Percentiles rank a stretch among this genome's conserved stretches.
phyloP scores from a whole-genome alignment of 345 rosid species.

The Aegle marmelos region DNA sequence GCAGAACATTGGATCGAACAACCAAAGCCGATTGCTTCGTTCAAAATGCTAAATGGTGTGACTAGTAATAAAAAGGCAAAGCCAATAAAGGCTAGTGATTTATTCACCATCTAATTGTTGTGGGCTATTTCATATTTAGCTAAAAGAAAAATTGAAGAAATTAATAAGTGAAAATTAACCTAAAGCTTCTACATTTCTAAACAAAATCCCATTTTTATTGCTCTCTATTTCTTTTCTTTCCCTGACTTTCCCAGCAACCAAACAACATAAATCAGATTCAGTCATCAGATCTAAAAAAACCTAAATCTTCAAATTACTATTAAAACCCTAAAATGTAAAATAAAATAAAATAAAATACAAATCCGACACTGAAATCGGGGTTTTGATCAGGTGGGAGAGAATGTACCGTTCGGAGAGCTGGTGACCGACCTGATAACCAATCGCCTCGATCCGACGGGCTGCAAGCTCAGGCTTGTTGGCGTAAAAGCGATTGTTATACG shows the following conservation, averaged over 20 bases:
- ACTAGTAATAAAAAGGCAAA: background rate
- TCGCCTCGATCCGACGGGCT: conserved; percentile 98
- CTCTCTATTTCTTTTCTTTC: background rate
- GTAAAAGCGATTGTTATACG: conserved; percentile 78
- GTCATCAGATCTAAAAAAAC: background rate
- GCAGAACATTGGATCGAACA: background rate
- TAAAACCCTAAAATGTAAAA: background rate
- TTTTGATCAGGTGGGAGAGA: conserved; percentile 1
- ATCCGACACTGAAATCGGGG: background rate
- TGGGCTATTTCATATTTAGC: background rate
- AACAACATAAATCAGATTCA: conserved; percentile 1
- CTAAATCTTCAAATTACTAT: background rate
- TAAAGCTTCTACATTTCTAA: background rate
- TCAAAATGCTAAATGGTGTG: background rate
- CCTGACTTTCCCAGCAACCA: conserved; percentile 14
- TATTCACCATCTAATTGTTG: background rate
- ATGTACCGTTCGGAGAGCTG: conserved; percentile 96
- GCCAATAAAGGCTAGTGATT: background rate
- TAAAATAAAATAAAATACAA: background rate
- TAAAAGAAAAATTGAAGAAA: background rate
- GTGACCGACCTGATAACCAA: conserved; percentile 98
- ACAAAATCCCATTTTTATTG: background rate
- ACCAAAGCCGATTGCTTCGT: background rate
- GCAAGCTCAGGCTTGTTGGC: conserved; percentile 91
- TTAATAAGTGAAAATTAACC: too few species aligned